Base-by-base conservation (phyloP, 208 protist species). In the Trypanosomatidae sp. region DNA sequence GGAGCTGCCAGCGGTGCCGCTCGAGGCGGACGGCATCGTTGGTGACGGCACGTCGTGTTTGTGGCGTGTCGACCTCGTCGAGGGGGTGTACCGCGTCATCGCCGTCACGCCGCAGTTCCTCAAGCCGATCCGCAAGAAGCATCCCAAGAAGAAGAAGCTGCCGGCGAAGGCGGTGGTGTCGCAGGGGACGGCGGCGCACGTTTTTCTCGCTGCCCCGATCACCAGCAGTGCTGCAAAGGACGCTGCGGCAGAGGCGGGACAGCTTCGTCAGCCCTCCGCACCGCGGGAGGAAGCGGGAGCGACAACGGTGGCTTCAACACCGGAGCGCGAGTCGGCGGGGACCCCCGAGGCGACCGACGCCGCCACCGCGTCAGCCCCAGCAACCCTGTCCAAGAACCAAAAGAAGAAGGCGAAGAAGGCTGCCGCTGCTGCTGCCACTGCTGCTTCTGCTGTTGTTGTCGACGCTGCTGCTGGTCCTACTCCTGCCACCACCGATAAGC, bases 61-160 rank as follows among this genome's bases (percentile, higher is more conserved):
- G 15, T 92, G 84, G 84, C 84, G 87, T 3, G 78, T 92, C 22
- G 55, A 55, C 56, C 47, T 92, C 19, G 46, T 71, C 3, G 76
- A 66, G 13, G 66, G 66, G 39, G 30, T 64, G 2, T 67, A 62
- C 22, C 81, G 87, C 30, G 67, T 89, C 46, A 77, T 92, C 47
- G 79, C 84, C 33, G 84, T 92, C 8, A 88, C 84, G 5, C 82
- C 87, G 25, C 76, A 80, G 60, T 92, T 92, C 64, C 62, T 87
- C 39, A 81, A 85, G 62, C 41, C 76, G 22, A 28, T 56, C 19
- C 75, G 81, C 4, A 84, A 84, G 62, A 91, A 85, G 71, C 69
- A 77, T 66, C 39, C 55, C n/a, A 81, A 81, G 65, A 81, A 81
- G 69, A 85, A 82, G 76, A 80, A 75, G 66, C 17, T 69, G 56